Base-by-base conservation (phyloP, 495 filamentous ascomycete genomes). In the Thozetella sp. region DNA sequence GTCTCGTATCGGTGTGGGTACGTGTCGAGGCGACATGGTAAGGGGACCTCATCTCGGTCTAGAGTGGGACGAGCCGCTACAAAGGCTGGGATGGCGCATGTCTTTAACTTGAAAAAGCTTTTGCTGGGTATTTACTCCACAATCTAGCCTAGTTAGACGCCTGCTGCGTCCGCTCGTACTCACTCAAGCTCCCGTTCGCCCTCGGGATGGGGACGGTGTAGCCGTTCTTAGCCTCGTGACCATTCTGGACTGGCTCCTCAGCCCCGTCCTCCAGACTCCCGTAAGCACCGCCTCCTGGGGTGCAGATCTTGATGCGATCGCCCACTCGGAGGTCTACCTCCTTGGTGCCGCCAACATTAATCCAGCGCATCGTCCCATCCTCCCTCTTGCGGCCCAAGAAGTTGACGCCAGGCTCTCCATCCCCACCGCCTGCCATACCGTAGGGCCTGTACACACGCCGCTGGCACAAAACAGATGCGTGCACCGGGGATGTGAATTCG, bases 291-390 rank as follows among this genome's bases (percentile, higher is more conserved):
- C 89, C 89, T 34, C 89, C 89, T 2, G 89, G 89, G 15, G 89
- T 91, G 52, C 72, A 75, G 22, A 90, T 57, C 57, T 97, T 89
- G 61, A 99, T 92, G 11, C 93, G 83, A 70, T 99, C 95, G 24
- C 95, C 94, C 0, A 85, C 78, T 63, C 87, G 79, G 86, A 97
- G 95, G 12, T 83, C 80, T 23, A 93, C 93, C 15, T 91, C 96
- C 69, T 97, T 97, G 82, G 97, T 97, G 11, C 87, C 93, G 0
- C 94, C 95, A 50, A 97, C 71, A 67, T 93, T 97, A 61, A 98
- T 90, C 25, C 75, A 77, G 45, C 91, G 77, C 66, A 89, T 85
- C 63, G 89, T 87, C 51, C 75, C 75, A 22, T 71, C 67, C 68
- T 75, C 82, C 65, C 74, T 72, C 65, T 82, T 88, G 15, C 92